Evolutionary conservation across 805 yeast genomes (phyloP).

Genomic region (Saccharomycopsis capsularis): DNA sequence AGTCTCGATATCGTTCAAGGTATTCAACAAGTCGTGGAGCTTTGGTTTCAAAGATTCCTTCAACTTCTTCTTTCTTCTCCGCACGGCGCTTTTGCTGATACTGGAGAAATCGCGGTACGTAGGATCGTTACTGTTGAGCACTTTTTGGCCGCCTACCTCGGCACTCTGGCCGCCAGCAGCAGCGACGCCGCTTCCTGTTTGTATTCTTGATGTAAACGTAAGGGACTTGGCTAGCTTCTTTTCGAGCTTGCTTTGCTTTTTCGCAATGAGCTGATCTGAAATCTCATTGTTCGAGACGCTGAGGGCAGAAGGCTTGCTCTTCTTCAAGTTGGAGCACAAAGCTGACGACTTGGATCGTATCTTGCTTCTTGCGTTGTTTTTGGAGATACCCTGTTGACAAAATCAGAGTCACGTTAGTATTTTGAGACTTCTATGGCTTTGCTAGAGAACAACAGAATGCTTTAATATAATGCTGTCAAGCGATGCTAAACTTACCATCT

Average conservation of each 20-base stretch:
- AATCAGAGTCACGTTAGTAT: too few relatives aligned
- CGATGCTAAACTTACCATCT: too few relatives aligned
- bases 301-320: not conserved
- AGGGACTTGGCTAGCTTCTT: slow-evolving; percentile 16
- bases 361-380: slow-evolving; percentile 3
- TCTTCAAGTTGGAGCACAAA: too few relatives aligned
- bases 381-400: slow-evolving; percentile 1
- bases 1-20: slow-evolving; percentile 37
- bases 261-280: too few relatives aligned
- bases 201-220: slow-evolving; percentile 5
- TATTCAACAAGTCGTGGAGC: slow-evolving; percentile 54
- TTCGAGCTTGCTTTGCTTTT: slow-evolving; percentile 2
- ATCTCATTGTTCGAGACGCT: too few relatives aligned
- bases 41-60: slow-evolving; percentile 61
- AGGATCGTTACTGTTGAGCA: slow-evolving; percentile 8
- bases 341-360: slow-evolving; percentile 8
- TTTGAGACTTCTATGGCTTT: too few relatives aligned
- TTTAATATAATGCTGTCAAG: too few relatives aligned
- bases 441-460: too few relatives aligned
- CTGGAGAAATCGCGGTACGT: slow-evolving; percentile 32
- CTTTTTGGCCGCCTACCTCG: not conserved
- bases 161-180: not conserved
- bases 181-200: not conserved
- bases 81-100: slow-evolving; percentile 57
- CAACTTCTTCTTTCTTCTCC: slow-evolving; percentile 57